Conservation (phyloP, 2,329 filamentous ascomycete genomes). For the Alternaria triticina region DNA sequence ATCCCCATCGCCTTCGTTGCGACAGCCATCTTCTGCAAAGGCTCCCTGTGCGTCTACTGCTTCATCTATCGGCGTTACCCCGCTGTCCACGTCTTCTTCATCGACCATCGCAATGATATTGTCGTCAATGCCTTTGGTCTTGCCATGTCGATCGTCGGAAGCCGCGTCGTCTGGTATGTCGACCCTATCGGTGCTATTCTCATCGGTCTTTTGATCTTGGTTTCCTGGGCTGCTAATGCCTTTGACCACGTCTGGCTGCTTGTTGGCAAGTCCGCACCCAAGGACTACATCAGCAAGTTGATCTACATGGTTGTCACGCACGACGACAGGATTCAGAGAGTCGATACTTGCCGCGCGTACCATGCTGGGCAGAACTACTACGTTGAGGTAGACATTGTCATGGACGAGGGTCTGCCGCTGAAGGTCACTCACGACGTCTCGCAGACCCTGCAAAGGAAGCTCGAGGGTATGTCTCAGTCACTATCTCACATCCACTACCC, state of each 20-base stretch:
- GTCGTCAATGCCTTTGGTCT: conserved; percentile 63
- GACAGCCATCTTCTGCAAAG: conserved; percentile 58
- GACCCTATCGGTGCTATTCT: conserved; percentile 67
- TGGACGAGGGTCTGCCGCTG: conserved; percentile 62
- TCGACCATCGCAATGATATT: conserved; percentile 65
- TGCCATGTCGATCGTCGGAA: conserved; percentile 62
- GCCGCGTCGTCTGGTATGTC: conserved; percentile 63
- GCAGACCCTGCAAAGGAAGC: conserved; percentile 65
- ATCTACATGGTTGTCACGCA: conserved; percentile 64
- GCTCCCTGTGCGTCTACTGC: conserved; percentile 61
- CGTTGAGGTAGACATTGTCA: conserved; percentile 68
- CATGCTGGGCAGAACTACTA: conserved; percentile 68
- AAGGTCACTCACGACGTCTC: conserved; percentile 66
- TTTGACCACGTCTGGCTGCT: conserved; percentile 68
- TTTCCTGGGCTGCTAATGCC: conserved; percentile 66
- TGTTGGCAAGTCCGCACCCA: conserved; percentile 66
- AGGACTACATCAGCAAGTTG: conserved; percentile 62
- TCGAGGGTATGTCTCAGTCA: conserved; percentile 55
- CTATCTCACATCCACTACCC: background rate
- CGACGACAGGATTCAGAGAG: conserved; percentile 61
- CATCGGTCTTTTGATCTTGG: conserved; percentile 66
- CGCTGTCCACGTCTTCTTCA: conserved; percentile 63
- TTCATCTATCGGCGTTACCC: conserved; percentile 61
- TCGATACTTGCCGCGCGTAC: conserved; percentile 67
- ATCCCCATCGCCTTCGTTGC: conserved; percentile 63